Conservation (phyloP, 2,329 filamentous ascomycete species). For the Sarocladiaceae sp. region DNA sequence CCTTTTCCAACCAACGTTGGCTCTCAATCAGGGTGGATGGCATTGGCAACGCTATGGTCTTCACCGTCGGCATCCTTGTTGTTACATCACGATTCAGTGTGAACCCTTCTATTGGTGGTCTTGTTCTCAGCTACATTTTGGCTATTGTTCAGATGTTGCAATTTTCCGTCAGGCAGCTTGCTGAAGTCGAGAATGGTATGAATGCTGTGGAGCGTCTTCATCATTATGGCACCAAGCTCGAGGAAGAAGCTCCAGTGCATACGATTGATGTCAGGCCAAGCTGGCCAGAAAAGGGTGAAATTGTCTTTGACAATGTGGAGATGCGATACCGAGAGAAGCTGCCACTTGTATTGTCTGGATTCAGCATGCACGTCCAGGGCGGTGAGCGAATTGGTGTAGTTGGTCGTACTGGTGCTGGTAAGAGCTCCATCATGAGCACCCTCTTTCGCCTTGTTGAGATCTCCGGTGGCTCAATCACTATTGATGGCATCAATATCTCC, state of each 20-base stretch:
- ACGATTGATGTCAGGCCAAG: conserved; percentile 65
- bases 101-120: conserved; percentile 75
- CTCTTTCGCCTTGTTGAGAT: conserved; percentile 73
- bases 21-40: conserved; percentile 78
- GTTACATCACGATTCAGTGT: conserved; percentile 88
- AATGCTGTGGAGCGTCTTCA: conserved; percentile 89
- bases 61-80: conserved; percentile 83
- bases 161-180: conserved; percentile 88
- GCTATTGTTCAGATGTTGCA: conserved; percentile 94
- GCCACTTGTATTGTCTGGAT: conserved; percentile 66
- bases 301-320: conserved; percentile 68
- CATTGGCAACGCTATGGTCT: conserved; percentile 80
- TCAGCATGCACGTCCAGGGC: conserved; percentile 67
- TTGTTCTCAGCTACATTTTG: conserved; percentile 91
- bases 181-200: conserved; percentile 97
- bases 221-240: conserved; percentile 82
- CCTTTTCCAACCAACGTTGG: conserved; percentile 95
- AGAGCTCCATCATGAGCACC: conserved; percentile 79
- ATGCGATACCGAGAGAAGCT: conserved; percentile 74
- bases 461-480: conserved; percentile 56
- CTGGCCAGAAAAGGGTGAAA: conserved; percentile 87
- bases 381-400: conserved; percentile 81
- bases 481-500: conserved; percentile 66
- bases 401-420: conserved; percentile 77
- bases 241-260: conserved; percentile 84